Percentiles rank a stretch among this genome's conserved stretches.
phyloP scores from a whole-genome alignment of 2,329 filamentous ascomycete species.

The Cytospora paraplurivora region DNA sequence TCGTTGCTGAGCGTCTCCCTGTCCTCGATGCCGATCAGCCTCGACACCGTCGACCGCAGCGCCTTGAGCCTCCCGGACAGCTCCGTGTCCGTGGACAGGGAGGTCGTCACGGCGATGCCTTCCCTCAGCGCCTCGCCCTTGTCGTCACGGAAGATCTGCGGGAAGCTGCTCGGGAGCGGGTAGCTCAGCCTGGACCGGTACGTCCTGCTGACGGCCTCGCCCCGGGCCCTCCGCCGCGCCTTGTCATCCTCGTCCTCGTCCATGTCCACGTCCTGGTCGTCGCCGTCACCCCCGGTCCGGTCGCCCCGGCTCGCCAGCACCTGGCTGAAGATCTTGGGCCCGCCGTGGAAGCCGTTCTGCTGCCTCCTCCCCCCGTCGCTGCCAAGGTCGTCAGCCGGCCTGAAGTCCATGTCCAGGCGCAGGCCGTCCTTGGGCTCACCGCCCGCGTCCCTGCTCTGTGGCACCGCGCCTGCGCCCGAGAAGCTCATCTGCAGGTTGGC shows the following conservation, averaged over 20 bases:
- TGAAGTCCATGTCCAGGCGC: conserved; percentile 44
- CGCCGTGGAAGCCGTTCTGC: conserved; percentile 31
- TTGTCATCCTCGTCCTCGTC: conserved; percentile 34
- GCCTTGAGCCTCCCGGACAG: conserved; percentile 70
- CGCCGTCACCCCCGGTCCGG: conserved; percentile 34
- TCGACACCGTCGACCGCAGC: conserved; percentile 64
- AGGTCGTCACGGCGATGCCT: conserved; percentile 54
- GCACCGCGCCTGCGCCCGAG: conserved; percentile 39
- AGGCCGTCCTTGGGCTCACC: conserved; percentile 34
- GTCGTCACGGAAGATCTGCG: conserved; percentile 65
- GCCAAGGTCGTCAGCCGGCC: conserved; percentile 43
- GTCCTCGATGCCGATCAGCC: conserved; percentile 72
- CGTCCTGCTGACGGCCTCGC: conserved; percentile 41
- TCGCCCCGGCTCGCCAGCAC: conserved; percentile 40
- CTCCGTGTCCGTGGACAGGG: conserved; percentile 73
- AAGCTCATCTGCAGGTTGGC: conserved; percentile 73
- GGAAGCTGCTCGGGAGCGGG: conserved; percentile 82
- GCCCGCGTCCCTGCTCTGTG: conserved; percentile 31
- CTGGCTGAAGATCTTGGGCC: conserved; percentile 46
- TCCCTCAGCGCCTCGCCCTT: conserved; percentile 40
- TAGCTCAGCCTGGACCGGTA: conserved; percentile 63
- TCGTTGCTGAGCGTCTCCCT: conserved; percentile 81
- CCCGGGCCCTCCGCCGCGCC: conserved; percentile 32
- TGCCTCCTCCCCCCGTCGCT: conserved; percentile 14
- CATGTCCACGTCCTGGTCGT: neutral